Conservation (phyloP, 148 eudicot genomes). For the Limonium bicolor region DNA sequence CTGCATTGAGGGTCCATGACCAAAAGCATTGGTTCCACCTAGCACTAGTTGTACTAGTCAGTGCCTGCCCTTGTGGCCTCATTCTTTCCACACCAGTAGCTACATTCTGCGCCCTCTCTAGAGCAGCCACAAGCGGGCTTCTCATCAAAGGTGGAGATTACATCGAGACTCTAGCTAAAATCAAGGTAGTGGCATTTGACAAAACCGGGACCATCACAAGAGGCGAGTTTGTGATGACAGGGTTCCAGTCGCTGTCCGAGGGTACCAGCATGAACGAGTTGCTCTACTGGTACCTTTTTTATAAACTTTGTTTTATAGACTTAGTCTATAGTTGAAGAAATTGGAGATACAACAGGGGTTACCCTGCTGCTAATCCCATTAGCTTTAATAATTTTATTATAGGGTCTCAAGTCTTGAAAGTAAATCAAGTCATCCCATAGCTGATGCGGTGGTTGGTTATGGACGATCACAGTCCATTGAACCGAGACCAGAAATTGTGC, state of each 20-base stretch:
- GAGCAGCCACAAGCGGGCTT: slow-evolving; percentile 71
- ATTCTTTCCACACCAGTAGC: slow-evolving; percentile 90
- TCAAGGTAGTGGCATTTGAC: slow-evolving; percentile 68
- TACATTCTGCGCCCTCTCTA: slow-evolving; percentile 79
- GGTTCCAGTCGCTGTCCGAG: slow-evolving; percentile 26
- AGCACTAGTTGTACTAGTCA: slow-evolving; percentile 70
- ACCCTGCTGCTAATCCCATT: no score
- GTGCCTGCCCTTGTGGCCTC: slow-evolving; percentile 95
- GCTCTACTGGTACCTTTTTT: slow-evolving; percentile 45
- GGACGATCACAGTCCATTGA: slow-evolving; percentile 11
- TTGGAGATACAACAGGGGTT: background rate
- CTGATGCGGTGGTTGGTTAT: slow-evolving; percentile 25
- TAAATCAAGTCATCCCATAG: slow-evolving; percentile 47
- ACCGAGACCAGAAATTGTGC: slow-evolving; percentile 28
- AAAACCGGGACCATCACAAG: slow-evolving; percentile 89
- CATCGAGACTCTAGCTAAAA: slow-evolving; percentile 58
- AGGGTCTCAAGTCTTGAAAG: slow-evolving; percentile 50
- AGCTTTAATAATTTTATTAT: background rate
- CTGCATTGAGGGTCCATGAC: slow-evolving; percentile 35
- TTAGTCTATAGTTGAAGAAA: background rate
- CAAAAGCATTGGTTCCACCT: slow-evolving; percentile 45
- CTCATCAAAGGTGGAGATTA: slow-evolving; percentile 83
- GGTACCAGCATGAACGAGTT: slow-evolving; percentile 28
- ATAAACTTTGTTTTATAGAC: background rate
- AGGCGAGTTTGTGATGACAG: slow-evolving; percentile 56